Evolutionary conservation across 139 green algal species (phyloP).

Genomic region (Auxenochlorella protothecoides): DNA sequence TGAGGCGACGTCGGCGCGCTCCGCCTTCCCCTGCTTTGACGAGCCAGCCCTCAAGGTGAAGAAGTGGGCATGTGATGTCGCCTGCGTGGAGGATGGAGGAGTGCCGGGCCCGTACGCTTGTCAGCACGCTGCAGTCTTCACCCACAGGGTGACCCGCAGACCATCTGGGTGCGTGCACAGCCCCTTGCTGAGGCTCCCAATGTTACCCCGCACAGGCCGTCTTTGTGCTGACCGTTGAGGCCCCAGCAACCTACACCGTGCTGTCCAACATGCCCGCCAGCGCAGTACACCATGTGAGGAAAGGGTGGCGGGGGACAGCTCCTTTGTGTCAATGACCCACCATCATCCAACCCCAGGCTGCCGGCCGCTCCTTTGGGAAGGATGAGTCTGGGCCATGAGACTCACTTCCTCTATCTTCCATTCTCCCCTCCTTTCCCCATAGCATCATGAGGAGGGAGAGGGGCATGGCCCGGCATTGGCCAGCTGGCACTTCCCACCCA

Average conservation of each 20-base stretch:
- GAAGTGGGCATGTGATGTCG: background rate
- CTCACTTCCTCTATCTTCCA: no score
- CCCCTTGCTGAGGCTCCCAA: no score
- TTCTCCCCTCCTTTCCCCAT: no score
- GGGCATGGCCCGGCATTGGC: background rate
- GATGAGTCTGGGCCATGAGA: no score
- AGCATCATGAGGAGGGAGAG: conserved; percentile 7
- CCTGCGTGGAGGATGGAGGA: no score
- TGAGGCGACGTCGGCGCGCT: conserved; percentile 56
- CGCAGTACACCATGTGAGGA: conserved; percentile 5
- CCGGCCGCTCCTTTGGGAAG: no score
- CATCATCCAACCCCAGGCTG: no score
- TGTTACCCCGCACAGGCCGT: conserved; percentile 34
- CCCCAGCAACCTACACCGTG: conserved; percentile 21
- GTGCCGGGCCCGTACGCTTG: background rate
- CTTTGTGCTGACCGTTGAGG: conserved; percentile 35
- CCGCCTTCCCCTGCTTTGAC: conserved; percentile 88
- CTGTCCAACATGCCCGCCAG: conserved; percentile 69
- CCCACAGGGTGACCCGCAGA: background rate
- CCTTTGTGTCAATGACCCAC: no score
- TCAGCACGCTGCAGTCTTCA: background rate
- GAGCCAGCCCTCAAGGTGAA: conserved; percentile 75
- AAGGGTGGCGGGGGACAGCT: background rate
- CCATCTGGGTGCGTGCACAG: no score
- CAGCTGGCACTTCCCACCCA: conserved; percentile 34